A percentile compares a stretch with the other conserved stretches of the same genome.
phyloP scores from a whole-genome alignment of 306 rosid species.

The Dicorynia guianensis region DNA sequence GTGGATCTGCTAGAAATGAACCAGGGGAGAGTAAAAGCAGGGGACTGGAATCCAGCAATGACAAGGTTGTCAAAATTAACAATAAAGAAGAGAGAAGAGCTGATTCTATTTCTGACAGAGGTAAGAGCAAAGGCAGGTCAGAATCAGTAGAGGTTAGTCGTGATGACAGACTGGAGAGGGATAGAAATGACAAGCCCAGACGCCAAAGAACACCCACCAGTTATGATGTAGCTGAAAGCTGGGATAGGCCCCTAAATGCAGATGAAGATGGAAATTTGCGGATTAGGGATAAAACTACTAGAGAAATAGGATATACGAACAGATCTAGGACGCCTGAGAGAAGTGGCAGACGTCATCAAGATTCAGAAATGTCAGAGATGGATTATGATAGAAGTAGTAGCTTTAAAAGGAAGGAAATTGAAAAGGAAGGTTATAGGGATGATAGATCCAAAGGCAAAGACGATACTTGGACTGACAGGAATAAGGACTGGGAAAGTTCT shows the following conservation, averaged over 20 bases:
- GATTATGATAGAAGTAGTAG: constrained; percentile 72
- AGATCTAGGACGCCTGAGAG: constrained; percentile 89
- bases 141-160: constrained; percentile 57
- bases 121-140: constrained; percentile 71
- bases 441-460: constrained; percentile 83
- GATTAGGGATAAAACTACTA: constrained; percentile 68
- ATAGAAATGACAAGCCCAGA: constrained; percentile 71
- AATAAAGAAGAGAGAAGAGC: constrained; percentile 73
- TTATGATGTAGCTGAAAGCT: constrained; percentile 63
- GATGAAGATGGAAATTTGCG: constrained; percentile 72
- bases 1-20: constrained; percentile 70
- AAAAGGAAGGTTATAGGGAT: constrained; percentile 77
- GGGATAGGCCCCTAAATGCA: constrained; percentile 64
- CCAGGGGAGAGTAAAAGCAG: constrained; percentile 63
- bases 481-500: constrained; percentile 70
- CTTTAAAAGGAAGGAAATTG: constrained; percentile 79
- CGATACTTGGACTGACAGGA: constrained; percentile 73
- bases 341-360: constrained; percentile 72
- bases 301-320: constrained; percentile 61
- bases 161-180: constrained; percentile 68
- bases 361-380: constrained; percentile 64
- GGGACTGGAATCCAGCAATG: constrained; percentile 61
- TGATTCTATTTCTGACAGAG: constrained; percentile 63
- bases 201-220: constrained; percentile 62
- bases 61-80: constrained; percentile 60